These are phyloP conservation scores for Artomyces pyxidatus DNA, from an alignment of 768 basidiomycete species.

Conservation along the genomic window DNA sequence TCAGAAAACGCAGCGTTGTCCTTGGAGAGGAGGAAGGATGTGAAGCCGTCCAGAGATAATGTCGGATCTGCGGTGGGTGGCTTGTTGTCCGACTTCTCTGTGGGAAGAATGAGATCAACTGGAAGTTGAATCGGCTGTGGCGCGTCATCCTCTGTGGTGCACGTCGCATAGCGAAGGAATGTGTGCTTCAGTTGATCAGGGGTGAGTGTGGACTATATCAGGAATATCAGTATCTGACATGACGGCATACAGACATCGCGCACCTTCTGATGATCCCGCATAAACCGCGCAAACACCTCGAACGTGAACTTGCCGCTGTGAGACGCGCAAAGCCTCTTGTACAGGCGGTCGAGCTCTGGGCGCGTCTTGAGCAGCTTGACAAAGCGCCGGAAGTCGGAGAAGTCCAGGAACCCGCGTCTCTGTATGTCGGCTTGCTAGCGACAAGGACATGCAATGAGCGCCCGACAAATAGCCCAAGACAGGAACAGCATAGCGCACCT, in stretches of 20 bases:
- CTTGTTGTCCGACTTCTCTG: constrained; percentile 11
- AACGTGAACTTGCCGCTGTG: constrained; percentile 30
- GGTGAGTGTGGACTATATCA: constrained; percentile 22
- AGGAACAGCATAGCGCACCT: constrained; percentile 27
- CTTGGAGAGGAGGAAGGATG: constrained; percentile 69
- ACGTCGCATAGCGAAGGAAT: constrained; percentile 31
- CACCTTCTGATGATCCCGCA: constrained; percentile 46
- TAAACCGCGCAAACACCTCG: constrained; percentile 39
- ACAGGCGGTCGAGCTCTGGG: constrained; percentile 69
- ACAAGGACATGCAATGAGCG: neutral
- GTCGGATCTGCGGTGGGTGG: constrained; percentile 18
- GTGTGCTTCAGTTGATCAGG: constrained; percentile 25
- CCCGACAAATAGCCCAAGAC: neutral
- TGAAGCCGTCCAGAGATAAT: constrained; percentile 57
- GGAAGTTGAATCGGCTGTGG: constrained; percentile 18
- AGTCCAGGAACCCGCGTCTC: constrained; percentile 56
- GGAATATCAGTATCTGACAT: neutral
- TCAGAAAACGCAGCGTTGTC: constrained; percentile 62
- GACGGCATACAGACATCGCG: constrained; percentile 29
- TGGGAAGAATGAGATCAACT: constrained; percentile 19
- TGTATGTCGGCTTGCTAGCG: constrained; percentile 57
- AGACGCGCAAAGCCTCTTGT: constrained; percentile 31
- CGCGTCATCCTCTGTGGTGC: constrained; percentile 4
- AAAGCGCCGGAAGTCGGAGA: constrained; percentile 72
- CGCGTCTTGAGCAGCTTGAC: constrained; percentile 79